Conservation (phyloP, 2,329 filamentous ascomycete species). For the Aspergillus tamarii region DNA sequence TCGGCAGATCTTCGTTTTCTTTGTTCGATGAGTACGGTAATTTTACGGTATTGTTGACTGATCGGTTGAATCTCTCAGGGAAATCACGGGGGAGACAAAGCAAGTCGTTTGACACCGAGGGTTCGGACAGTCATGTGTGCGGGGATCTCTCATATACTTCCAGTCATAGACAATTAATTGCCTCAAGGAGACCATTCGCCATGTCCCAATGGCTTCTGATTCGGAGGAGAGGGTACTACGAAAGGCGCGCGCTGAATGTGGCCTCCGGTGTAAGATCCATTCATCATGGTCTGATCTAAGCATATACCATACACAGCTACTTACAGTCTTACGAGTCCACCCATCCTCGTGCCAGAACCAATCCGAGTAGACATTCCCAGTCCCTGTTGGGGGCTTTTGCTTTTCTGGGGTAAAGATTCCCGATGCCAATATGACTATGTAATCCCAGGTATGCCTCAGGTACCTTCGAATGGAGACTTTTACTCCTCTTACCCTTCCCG, state of each 20-base stretch:
- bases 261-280: not conserved
- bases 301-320: not conserved
- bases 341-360: not conserved
- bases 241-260: not conserved
- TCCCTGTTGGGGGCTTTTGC: slow-evolving; percentile 11
- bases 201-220: not conserved
- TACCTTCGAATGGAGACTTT: slow-evolving; percentile 6
- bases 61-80: not conserved
- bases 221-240: not conserved
- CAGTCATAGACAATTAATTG: no score
- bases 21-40: not conserved
- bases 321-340: not conserved
- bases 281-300: not conserved
- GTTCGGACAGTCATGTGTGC: not conserved
- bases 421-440: not conserved
- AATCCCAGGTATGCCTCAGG: not conserved
- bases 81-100: no score
- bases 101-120: not conserved
- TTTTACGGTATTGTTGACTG: slow-evolving; percentile 2
- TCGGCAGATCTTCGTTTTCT: not conserved
- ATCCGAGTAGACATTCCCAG: not conserved
- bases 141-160: not conserved
- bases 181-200: no score
- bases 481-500: slow-evolving; percentile 9
- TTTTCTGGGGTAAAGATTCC: slow-evolving; percentile 21